Percentiles rank a stretch among this genome's conserved stretches.
These are phyloP conservation scores for Plasmodium ovale DNA, from an alignment of 169 alveolate genomes.

Conservation along the genomic window DNA sequence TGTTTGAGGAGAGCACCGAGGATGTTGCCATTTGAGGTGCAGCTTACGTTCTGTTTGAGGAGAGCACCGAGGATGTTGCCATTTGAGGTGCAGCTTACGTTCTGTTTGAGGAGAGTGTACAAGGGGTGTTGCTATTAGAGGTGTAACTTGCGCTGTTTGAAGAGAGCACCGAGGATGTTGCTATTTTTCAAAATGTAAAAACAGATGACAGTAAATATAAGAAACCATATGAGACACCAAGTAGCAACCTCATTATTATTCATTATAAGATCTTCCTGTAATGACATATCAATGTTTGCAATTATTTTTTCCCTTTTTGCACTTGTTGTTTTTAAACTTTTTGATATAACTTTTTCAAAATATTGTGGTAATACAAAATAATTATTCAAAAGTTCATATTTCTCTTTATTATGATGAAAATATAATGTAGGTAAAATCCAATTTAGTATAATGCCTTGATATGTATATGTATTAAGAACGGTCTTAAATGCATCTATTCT, in stretches of 20 bases:
- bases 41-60: conserved; percentile 16
- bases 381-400: conserved; percentile 37
- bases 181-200: conserved; percentile 46
- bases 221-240: conserved; percentile 59
- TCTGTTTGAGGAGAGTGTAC: too few relatives aligned
- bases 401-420: conserved; percentile 61
- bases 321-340: conserved; percentile 62
- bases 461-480: conserved; percentile 55
- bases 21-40: neutral
- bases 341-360: conserved; percentile 55
- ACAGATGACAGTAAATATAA: conserved; percentile 32
- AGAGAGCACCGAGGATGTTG: conserved; percentile 6
- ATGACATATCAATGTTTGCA: conserved; percentile 66
- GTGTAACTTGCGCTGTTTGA: conserved; percentile 26
- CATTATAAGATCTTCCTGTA: conserved; percentile 71
- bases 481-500: conserved; percentile 47
- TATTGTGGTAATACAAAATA: conserved; percentile 72
- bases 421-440: conserved; percentile 68
- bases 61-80: too few relatives aligned
- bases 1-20: too few relatives aligned
- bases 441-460: conserved; percentile 44
- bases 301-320: conserved; percentile 71
- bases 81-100: too few relatives aligned
- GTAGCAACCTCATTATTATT: conserved; percentile 66
- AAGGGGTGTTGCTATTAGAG: neutral